These are phyloP conservation scores for Penicillium verhagenii DNA, from an alignment of 495 filamentous ascomycete species.

Conservation along the genomic window DNA sequence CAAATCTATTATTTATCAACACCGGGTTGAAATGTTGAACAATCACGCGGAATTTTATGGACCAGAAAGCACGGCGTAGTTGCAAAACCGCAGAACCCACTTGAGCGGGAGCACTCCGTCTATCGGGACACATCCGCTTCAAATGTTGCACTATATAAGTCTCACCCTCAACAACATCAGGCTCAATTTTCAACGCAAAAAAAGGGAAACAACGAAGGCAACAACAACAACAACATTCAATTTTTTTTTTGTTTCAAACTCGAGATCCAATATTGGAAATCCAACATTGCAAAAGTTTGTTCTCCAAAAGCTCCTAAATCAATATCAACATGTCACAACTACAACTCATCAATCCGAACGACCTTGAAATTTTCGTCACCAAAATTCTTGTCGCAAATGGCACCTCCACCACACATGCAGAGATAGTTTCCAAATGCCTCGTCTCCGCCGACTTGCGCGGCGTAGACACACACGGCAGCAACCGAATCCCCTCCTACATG, in stretches of 20 bases:
- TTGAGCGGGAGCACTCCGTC: neutral
- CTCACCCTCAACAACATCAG: neutral
- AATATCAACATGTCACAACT: conserved; percentile 16
- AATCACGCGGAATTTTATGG: too few species aligned
- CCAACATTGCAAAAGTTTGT: too few species aligned
- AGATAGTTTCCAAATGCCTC: conserved; percentile 59
- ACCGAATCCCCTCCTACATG: conserved; percentile 75
- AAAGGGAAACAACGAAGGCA: too few species aligned
- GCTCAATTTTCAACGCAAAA: too few species aligned
- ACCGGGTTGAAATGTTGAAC: too few species aligned
- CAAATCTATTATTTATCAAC: too few species aligned
- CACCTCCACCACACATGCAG: conserved; percentile 54
- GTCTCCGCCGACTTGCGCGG: conserved; percentile 73
- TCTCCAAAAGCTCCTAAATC: too few species aligned
- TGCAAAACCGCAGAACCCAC: neutral
- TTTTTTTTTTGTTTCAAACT: too few species aligned
- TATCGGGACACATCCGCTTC: neutral
- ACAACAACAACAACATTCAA: too few species aligned
- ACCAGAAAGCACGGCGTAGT: neutral
- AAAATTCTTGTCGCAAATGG: conserved; percentile 56
- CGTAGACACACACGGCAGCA: conserved; percentile 75
- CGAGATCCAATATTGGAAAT: too few species aligned
- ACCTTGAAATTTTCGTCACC: conserved; percentile 40
- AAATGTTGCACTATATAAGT: neutral
- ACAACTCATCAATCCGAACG: conserved; percentile 24